Base-by-base conservation (phyloP, 1,139 yeast species). In the Hemisphaericaspora xylofermentans region DNA sequence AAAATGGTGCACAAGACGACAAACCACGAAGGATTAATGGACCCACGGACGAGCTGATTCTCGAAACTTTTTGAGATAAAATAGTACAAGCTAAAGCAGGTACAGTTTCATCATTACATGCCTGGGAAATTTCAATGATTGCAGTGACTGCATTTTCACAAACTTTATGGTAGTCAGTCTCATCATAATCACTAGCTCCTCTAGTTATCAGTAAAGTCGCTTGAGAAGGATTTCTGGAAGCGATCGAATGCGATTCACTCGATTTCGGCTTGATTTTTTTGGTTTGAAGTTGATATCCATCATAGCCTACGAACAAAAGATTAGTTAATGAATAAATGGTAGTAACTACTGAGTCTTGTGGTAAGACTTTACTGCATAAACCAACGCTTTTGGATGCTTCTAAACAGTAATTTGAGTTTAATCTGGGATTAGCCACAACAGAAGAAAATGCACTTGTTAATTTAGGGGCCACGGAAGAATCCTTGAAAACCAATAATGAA, bases 261-360 rank as follows among this genome's bases (percentile, higher is more conserved):
- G 27, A 14, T n/a, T 34, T 34, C n/a, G 27, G 21, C 18, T 14
- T 24, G 13, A 12, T 7, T 21, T 18, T 36, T 17, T 10, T 32
- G 21, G 13, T 29, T 36, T n/a, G 33, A n/a, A 43, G 44, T 42
- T 54, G 60, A 28, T 43, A 45, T 5, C 63, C 64, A 50, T 68
- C 75, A 43, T 71, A 74, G 10, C 80, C 81, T 14, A 79, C 78
- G 36, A 83, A 76, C 28, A 93, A 65, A 52, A 86, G 66, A 59
- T 93, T 93, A 19, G 88, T 80, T 49, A 91, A 71, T 0, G 95
- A 84, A 60, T 93, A 93, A 42, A 93, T 82, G 1, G 93, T 78
- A n/a, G 96, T 84, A 10, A 89, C 88, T 15, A 86, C 82, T 0
- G 88, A 81, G 59, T 89, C 97, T 56, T 88, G 94, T 18, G 86